Percentiles rank a stretch among this genome's conserved stretches.
phyloP scores from a whole-genome alignment of 2,329 filamentous ascomycete genomes.

The Plectosphaerella cucumerina region DNA sequence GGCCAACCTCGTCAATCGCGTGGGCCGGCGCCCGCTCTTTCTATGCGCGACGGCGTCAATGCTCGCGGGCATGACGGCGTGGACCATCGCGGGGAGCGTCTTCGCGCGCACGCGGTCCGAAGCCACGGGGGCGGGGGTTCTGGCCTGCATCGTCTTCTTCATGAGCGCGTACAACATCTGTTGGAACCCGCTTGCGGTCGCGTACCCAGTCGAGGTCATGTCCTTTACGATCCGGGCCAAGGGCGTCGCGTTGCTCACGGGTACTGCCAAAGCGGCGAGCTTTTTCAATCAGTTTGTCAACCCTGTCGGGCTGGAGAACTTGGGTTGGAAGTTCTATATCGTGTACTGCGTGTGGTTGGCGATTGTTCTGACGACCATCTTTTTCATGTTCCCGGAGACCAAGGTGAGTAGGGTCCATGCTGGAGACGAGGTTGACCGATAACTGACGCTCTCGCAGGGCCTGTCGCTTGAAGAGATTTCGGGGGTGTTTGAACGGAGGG shows the following conservation, averaged over 20 bases:
- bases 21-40: slow-evolving; percentile 12
- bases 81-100: background rate
- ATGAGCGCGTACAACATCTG: slow-evolving; percentile 9
- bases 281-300: slow-evolving; percentile 36
- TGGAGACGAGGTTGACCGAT: background rate
- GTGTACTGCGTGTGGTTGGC: slow-evolving; percentile 38
- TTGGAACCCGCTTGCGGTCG: slow-evolving; percentile 7
- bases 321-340: slow-evolving; percentile 54
- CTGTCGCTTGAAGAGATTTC: background rate
- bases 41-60: slow-evolving; percentile 8
- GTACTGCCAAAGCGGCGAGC: background rate
- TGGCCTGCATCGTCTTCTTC: slow-evolving; percentile 9
- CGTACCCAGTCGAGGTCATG: slow-evolving; percentile 39
- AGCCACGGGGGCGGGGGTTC: slow-evolving; percentile 6
- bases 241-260: slow-evolving; percentile 32
- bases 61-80: slow-evolving; percentile 8
- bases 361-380: slow-evolving; percentile 36
- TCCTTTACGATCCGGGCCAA: slow-evolving; percentile 48
- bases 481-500: background rate
- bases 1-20: slow-evolving; percentile 8
- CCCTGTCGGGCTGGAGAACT: slow-evolving; percentile 44
- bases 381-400: slow-evolving; percentile 14
- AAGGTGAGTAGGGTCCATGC: background rate
- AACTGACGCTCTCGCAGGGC: background rate
- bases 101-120: slow-evolving; percentile 6